These are phyloP conservation scores for Taphrina populina DNA, from an alignment of 1,139 yeast genomes.

Conservation along the genomic window DNA sequence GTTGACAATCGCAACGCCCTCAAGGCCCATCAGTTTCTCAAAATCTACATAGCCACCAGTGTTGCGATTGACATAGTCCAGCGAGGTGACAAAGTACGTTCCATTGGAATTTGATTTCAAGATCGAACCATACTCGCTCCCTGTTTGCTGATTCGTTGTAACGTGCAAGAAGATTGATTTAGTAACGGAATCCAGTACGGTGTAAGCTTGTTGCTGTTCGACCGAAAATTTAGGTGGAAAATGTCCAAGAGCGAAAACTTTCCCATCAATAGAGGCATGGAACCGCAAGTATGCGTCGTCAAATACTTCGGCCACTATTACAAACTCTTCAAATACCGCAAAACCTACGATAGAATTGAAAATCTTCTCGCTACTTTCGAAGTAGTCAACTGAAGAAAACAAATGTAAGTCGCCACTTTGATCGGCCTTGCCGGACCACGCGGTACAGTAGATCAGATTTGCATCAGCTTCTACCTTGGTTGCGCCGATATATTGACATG, in stretches of 20 bases:
- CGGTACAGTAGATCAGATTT: constrained; percentile 64
- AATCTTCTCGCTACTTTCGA: constrained; percentile 47
- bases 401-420: constrained; percentile 44
- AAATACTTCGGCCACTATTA: constrained; percentile 62
- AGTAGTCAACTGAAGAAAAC: constrained; percentile 57
- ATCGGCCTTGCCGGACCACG: constrained; percentile 39
- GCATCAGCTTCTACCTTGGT: constrained; percentile 48
- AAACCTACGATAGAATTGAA: constrained; percentile 63
- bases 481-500: constrained; percentile 69
- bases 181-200: constrained; percentile 73
- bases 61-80: constrained; percentile 75
- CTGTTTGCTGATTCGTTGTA: constrained; percentile 57
- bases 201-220: constrained; percentile 72
- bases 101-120: constrained; percentile 94
- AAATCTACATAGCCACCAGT: constrained; percentile 77
- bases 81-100: constrained; percentile 75
- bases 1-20: constrained; percentile 79
- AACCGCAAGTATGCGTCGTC: constrained; percentile 53
- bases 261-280: constrained; percentile 79
- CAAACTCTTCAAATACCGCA: constrained; percentile 63
- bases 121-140: constrained; percentile 72
- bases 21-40: constrained; percentile 81
- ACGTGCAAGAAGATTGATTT: constrained; percentile 81
- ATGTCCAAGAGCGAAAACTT: constrained; percentile 69
- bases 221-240: constrained; percentile 71